Evolutionary conservation across 1,284 basidiomycete genomes (phyloP).

Genomic region (Ceratobasidium sp.): DNA sequence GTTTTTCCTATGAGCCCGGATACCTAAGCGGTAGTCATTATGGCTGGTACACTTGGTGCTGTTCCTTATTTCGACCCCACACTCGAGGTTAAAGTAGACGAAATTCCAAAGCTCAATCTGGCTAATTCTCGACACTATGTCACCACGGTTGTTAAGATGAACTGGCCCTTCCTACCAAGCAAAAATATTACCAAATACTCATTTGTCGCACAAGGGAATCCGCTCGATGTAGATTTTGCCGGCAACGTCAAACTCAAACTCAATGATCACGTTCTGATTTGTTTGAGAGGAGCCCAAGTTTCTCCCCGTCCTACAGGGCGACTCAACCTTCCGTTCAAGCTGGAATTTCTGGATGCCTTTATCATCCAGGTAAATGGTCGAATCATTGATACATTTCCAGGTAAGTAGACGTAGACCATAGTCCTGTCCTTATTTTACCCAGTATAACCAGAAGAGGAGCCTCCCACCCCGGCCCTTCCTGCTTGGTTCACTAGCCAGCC

Average conservation of each 20-base stretch:
- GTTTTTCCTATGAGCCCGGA: neutral
- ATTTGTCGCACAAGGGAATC: neutral
- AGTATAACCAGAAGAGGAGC: neutral
- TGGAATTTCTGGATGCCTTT: constrained; percentile 16
- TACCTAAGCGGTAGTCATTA: neutral
- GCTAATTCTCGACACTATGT: constrained; percentile 10
- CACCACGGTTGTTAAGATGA: constrained; percentile 2
- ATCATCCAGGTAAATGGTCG: constrained; percentile 2
- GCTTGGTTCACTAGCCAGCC: constrained; percentile 24
- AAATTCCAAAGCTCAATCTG: neutral
- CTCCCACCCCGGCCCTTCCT: neutral
- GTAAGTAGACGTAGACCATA: neutral
- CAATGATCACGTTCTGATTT: constrained; percentile 5
- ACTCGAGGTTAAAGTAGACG: constrained; percentile 15
- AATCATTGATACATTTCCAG: constrained; percentile 30
- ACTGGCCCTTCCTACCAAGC: neutral
- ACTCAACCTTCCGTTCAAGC: constrained; percentile 23
- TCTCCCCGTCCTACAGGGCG: constrained; percentile 1
- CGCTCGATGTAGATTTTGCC: constrained; percentile 25
- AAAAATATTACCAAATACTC: constrained; percentile 14
- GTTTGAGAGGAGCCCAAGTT: constrained; percentile 17
- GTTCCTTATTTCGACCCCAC: constrained; percentile 20
- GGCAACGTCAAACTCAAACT: neutral
- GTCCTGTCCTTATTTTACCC: neutral
- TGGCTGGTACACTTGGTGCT: neutral